Base-by-base conservation (phyloP, 345 rosid species). In the Raphanus sativus region DNA sequence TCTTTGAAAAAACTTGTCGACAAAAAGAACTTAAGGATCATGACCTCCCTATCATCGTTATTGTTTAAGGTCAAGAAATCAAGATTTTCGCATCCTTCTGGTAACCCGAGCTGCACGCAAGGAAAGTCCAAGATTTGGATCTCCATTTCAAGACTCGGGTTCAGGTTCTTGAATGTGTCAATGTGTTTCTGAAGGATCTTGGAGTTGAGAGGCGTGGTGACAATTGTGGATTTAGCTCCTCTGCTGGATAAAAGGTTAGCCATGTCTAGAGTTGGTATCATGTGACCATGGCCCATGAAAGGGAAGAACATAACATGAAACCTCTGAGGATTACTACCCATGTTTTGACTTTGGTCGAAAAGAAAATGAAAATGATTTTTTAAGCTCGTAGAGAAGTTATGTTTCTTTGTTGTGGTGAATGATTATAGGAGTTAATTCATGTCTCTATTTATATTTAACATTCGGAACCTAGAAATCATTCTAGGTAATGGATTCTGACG, bases 201-300 rank as follows among this genome's bases (percentile, higher is more conserved):
- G 32, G 62, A 25, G 62, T 59, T 59, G 62, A 59, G 62, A 59
- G 62, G 62, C 25, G 62, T 59, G 62, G 62, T 59, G 33, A 59
- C 8, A 32, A 59, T 59, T 25, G 62, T 59, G 30, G 62, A 59
- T 59, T 59, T 59, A 13, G 32, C 12, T 10, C 62, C 62, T 59
- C 32, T 59, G 32, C 33, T 59, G 10, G 62, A 59, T 15, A 59
- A 59, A 59, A 25, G 62, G 33, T 59, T 59, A 59, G 62, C 62
- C 62, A 59, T 59, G 62, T 59, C 62, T 11, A 59, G 62, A 59
- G 33, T 25, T 59, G 62, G 62, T 59, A 59, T 59, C 62, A 59
- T 59, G 62, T 59, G 62, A 13, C 62, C 62, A 59, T 59, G 62
- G 10, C 33, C 62, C 33, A 59, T 59, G 62, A 59, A 59, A 59